Evolutionary conservation across 495 filamentous ascomycete species (phyloP), one percentile per base, ranked within the genome.

Genomic region (Parathielavia appendiculata): DNA sequence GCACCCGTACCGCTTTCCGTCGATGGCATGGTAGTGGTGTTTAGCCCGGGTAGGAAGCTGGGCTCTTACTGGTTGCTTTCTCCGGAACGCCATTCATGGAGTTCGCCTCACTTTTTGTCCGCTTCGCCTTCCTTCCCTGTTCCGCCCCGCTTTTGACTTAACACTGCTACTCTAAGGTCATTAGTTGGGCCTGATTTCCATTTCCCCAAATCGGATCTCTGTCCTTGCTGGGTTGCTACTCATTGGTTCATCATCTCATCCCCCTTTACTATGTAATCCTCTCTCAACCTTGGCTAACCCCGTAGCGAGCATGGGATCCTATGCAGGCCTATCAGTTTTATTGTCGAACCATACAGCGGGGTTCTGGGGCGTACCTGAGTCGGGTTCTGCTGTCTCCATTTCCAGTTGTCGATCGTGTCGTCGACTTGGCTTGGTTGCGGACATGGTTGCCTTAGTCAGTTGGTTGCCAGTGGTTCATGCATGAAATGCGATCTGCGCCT

Each of bases 81-180:
- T 17, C 38, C 36, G 17, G 26, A 30, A 30, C 26, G 26, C 26
- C 26, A 54, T 8, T 54, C 48, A 43, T 46, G 41, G 23, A 12
- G 66, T 63, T 52, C 67, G 67, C 67, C 67, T 69, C 67, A 67
- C 65, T 67, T 69, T 67, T 63, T 56, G 54, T 51, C 56, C 47
- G 19, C 38, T 41, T 13, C 50, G 30, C 51, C 34, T 26, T 53
- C 19, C 53, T 32, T 51, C 61, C 59, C 47, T 48, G 51, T n/a
- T 13, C 52, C 61, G 22, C 39, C 40, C 53, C 13, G 3, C 39
- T 34, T 20, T 39, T 52, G 45, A 30, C 14, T 22, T 13, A 40
- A n/a, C 48, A 46, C 39, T 45, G 36, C 11, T 43, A 41, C 5
- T 12, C 44, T 22, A 35, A 9, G 9, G 35, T 38, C 4, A 38